Base-by-base conservation (phyloP, 805 yeast genomes). In the Vanderwaltozyma verrucispora region DNA sequence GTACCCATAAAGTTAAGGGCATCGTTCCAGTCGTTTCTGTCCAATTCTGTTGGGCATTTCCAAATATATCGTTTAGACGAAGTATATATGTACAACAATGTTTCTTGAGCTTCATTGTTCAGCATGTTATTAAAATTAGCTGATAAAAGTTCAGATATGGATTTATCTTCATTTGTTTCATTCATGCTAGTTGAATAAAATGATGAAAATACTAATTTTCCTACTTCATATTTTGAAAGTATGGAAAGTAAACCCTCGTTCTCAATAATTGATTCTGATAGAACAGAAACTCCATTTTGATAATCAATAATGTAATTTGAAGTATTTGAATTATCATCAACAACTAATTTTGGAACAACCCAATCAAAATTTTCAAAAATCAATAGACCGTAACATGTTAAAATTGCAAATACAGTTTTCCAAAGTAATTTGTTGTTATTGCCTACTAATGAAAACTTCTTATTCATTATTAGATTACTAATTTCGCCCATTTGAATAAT, bases 11-110 rank as follows among this genome's bases (percentile, higher is more conserved):
- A 33, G 30, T 59, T 54, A 12, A 56, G 72, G 7, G 71, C 55
- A 25, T 62, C 63, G 28, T 78, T 67, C 88, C 88, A 80, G 17
- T 71, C 69, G n/a, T 57, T 50, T 56, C 71, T 59, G 29, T 76
- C 83, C 17, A 56, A 56, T n/a, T 54, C 51, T 17, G 60, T 59
- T 6, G 51, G 56, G 12, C 76, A 74, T 47, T 60, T 60, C 49
- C 66, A 71, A 2, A 59, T 48, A 29, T 59, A 61, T 37, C 61
- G 67, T 24, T 66, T 60, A 34, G 60, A 62, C 16, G 60, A 57
- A 13, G 68, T 68, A 48, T 65, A 68, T 9, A 71, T 51, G 39
- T 60, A 61, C 43, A 60, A 71, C 38, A 62, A 57, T 47, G 57
- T 59, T 54, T 41, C 35, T 7, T 27, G 28, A 21, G 31, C 35